Evolutionary conservation across 495 filamentous ascomycete species (phyloP).

Genomic region (Podospora australis): DNA sequence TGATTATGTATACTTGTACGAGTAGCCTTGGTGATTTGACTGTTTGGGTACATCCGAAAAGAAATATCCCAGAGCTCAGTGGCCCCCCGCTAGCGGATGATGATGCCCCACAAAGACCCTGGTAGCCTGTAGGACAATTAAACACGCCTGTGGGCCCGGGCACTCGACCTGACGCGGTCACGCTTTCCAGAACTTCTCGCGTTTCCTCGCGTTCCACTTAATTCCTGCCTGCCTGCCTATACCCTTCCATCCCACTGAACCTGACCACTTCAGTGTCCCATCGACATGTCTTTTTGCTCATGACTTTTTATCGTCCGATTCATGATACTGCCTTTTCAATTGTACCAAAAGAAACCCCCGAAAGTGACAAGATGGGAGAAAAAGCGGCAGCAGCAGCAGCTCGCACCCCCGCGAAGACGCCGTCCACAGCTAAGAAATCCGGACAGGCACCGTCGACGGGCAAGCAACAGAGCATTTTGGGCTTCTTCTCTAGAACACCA

Average conservation of each 20-base stretch:
- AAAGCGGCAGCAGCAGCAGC: slow-evolving; percentile 17
- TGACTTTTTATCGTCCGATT: not conserved
- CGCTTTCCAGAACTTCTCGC: slow-evolving; percentile 8
- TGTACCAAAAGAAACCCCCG: not conserved
- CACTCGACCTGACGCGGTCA: slow-evolving; percentile 10
- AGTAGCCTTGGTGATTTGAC: too few relatives aligned
- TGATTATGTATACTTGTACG: too few relatives aligned
- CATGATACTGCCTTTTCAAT: not conserved
- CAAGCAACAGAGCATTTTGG: slow-evolving; percentile 76
- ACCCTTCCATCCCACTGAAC: not conserved
- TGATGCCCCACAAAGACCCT: not conserved
- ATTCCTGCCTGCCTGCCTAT: not conserved
- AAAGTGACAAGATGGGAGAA: slow-evolving; percentile 24
- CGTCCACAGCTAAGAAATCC: slow-evolving; percentile 34
- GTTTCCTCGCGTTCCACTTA: slow-evolving; percentile 18
- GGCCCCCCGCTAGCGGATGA: too few relatives aligned
- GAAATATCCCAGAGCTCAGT: too few relatives aligned
- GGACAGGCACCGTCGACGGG: slow-evolving; percentile 32
- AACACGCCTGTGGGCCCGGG: not conserved
- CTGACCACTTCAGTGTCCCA: not conserved
- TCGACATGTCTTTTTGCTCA: not conserved
- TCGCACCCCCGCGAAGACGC: slow-evolving; percentile 39
- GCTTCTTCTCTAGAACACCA: slow-evolving; percentile 73
- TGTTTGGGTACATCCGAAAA: too few relatives aligned
- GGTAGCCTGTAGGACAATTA: not conserved